Conservation (phyloP, 2,329 filamentous ascomycete species). For the Fonsecaea pedrosoi region DNA sequence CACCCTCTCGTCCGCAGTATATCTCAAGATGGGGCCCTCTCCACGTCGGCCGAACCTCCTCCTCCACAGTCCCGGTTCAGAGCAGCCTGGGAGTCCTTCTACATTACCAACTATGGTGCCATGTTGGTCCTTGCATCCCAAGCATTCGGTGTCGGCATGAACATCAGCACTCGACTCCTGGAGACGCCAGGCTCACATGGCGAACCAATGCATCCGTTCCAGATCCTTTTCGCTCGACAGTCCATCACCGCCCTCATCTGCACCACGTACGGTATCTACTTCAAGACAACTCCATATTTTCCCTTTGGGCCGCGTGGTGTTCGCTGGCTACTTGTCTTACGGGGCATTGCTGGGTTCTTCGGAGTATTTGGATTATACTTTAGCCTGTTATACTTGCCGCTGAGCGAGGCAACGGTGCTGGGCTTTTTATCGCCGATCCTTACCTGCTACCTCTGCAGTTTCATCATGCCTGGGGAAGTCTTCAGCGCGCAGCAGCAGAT, state of each 20-base stretch:
- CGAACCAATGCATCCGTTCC: conserved; percentile 78
- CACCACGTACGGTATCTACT: conserved; percentile 75
- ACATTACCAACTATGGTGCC: conserved; percentile 73
- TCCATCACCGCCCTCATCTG: conserved; percentile 72
- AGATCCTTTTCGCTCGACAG: conserved; percentile 83
- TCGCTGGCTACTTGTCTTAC: conserved; percentile 68
- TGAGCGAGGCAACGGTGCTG: conserved; percentile 87
- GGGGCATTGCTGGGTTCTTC: conserved; percentile 75
- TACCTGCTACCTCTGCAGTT: conserved; percentile 78
- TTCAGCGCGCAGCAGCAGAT: conserved; percentile 80
- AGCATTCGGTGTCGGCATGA: conserved; percentile 85
- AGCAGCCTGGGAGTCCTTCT: conserved; percentile 53
- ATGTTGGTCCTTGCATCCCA: conserved; percentile 76
- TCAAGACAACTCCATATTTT: conserved; percentile 66
- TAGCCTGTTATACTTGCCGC: conserved; percentile 76
- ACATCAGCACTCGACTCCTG: conserved; percentile 76
- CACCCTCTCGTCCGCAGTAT: conserved; percentile 32
- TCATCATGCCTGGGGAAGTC: conserved; percentile 72
- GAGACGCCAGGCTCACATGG: conserved; percentile 71
- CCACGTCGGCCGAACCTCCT: conserved; percentile 7
- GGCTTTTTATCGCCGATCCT: conserved; percentile 84
- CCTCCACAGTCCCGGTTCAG: conserved; percentile 40
- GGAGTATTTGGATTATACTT: conserved; percentile 82
- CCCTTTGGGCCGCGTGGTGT: conserved; percentile 73
- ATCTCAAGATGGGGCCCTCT: conserved; percentile 25